Percentiles rank a stretch among this genome's conserved stretches.
Conservation (phyloP, 148 eudicot species). For the Nyssa sinensis region DNA sequence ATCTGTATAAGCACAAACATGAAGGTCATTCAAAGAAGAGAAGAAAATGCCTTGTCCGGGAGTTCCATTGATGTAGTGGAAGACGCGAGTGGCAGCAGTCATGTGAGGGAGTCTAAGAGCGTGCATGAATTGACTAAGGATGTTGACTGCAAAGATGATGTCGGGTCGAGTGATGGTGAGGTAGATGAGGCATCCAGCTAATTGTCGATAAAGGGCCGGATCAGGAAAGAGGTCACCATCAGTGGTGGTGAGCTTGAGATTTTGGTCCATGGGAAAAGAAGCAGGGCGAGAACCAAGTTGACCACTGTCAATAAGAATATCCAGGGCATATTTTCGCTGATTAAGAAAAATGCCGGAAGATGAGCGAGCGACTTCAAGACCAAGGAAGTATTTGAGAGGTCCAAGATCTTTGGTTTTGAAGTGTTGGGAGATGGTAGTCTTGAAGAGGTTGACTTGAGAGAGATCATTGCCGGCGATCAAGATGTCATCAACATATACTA, state of each 20-base stretch:
- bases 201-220: background rate
- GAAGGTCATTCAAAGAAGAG: background rate
- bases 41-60: background rate
- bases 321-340: background rate
- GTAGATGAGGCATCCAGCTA: background rate
- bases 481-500: background rate
- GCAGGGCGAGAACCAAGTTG: background rate
- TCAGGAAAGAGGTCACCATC: background rate
- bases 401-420: background rate
- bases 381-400: background rate
- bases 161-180: background rate
- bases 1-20: background rate
- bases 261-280: background rate
- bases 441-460: background rate
- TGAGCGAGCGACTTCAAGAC: background rate
- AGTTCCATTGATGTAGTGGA: background rate
- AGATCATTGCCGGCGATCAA: background rate
- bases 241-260: background rate
- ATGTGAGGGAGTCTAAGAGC: background rate
- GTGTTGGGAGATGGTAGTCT: background rate
- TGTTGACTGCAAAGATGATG: background rate
- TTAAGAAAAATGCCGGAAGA: background rate
- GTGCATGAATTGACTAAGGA: background rate
- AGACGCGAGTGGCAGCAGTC: background rate
- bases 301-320: background rate